Evolutionary conservation across 768 basidiomycete genomes (phyloP).

Genomic region (Auricularia cornea): DNA sequence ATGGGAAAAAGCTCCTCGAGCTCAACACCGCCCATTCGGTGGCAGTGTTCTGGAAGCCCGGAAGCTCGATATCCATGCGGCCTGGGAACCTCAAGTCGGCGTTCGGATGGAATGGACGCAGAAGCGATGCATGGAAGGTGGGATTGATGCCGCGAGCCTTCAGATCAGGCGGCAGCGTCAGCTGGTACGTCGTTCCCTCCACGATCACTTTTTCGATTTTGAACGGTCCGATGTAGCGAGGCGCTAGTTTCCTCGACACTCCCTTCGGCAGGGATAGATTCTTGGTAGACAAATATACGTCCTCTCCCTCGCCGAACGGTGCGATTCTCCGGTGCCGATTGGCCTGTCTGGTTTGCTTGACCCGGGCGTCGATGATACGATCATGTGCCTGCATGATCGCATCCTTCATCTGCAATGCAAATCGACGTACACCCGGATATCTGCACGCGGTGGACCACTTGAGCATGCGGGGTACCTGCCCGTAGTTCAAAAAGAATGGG

Average conservation of each 20-base stretch:
- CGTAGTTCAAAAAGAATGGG: constrained; percentile 15
- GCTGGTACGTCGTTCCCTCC: constrained; percentile 11
- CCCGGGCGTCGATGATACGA: constrained; percentile 17
- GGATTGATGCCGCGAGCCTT: constrained; percentile 14
- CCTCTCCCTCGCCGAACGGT: constrained; percentile 17
- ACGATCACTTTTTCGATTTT: constrained; percentile 12
- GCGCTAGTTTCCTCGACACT: constrained; percentile 24
- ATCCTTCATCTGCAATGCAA: constrained; percentile 16
- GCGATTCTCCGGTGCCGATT: constrained; percentile 18
- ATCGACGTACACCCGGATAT: constrained; percentile 19
- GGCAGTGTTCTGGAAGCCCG: too few species aligned
- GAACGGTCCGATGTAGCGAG: constrained; percentile 30
- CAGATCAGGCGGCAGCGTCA: constrained; percentile 22
- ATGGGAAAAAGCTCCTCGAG: too few species aligned
- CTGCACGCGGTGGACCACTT: constrained; percentile 5
- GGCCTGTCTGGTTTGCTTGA: constrained; percentile 18
- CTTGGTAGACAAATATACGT: constrained; percentile 28
- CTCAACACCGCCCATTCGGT: too few species aligned
- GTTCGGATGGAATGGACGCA: constrained; percentile 4
- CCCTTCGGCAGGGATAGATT: constrained; percentile 28
- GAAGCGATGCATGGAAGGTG: constrained; percentile 12
- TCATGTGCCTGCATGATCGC: constrained; percentile 20
- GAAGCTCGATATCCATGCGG: too few species aligned
- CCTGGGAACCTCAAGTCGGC: constrained; percentile 10
- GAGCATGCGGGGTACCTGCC: constrained; percentile 8